phyloP scores from a whole-genome alignment of 163 green algal genomes.

The Trebouxiophyceae sp. region DNA sequence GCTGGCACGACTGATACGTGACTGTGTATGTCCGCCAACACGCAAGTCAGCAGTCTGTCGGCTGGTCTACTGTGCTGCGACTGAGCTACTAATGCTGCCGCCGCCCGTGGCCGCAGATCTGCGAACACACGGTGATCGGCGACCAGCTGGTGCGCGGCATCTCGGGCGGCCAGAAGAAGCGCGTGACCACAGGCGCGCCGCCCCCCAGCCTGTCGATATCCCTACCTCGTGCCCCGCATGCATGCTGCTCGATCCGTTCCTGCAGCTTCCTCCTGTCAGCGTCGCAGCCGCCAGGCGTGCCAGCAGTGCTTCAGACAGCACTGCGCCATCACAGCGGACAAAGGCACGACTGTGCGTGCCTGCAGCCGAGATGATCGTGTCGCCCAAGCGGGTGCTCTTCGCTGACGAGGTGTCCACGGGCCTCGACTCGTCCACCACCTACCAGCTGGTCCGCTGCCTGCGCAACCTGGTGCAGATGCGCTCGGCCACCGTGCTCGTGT shows the following conservation, averaged over 20 bases:
- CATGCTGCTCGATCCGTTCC: no score
- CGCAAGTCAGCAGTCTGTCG: no score
- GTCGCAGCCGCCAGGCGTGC: no score
- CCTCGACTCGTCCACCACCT: slow-evolving; percentile 46
- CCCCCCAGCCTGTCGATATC: no score
- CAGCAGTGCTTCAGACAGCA: not conserved
- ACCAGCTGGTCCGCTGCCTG: slow-evolving; percentile 32
- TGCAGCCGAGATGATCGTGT: slow-evolving; percentile 38
- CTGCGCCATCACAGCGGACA: not conserved
- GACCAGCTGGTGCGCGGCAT: slow-evolving; percentile 46
- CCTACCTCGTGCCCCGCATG: no score
- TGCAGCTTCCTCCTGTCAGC: no score
- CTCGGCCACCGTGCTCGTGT: slow-evolving; percentile 24
- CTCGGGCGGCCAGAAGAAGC: slow-evolving; percentile 43
- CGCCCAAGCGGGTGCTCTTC: slow-evolving; percentile 24
- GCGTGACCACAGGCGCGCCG: slow-evolving; percentile 44
- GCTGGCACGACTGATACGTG: no score
- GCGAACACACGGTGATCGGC: slow-evolving; percentile 23
- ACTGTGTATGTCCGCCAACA: no score
- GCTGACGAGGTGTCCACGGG: slow-evolving; percentile 26
- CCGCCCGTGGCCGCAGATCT: slow-evolving; percentile 8
- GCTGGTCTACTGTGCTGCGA: no score
- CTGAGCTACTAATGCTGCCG: no score
- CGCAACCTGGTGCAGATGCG: slow-evolving; percentile 14
- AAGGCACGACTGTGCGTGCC: not conserved